These are phyloP conservation scores for Lactifluus volemus DNA, from an alignment of 768 basidiomycete species.

Conservation along the genomic window DNA sequence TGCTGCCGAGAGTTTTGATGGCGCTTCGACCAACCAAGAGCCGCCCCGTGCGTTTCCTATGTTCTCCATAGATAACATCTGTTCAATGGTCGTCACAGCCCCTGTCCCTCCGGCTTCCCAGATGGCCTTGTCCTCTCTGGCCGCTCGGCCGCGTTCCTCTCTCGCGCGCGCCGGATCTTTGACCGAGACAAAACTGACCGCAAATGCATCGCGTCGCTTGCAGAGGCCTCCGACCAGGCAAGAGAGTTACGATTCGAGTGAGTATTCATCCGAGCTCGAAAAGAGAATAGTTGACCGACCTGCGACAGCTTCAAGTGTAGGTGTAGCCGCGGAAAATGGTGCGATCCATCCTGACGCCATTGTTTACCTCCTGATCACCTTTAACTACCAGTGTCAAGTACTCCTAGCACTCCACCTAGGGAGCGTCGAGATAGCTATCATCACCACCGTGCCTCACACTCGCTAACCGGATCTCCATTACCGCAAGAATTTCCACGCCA, in stretches of 20 bases:
- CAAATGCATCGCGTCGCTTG: slow-evolving; percentile 9
- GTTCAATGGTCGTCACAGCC: not conserved
- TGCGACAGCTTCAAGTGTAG: not conserved
- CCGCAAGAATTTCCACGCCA: slow-evolving; percentile 16
- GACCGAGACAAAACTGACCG: slow-evolving; percentile 13
- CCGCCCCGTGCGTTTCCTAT: slow-evolving; percentile 7
- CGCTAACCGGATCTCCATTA: slow-evolving; percentile 16
- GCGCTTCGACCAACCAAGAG: slow-evolving; percentile 8
- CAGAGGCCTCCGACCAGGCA: not conserved
- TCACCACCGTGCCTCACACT: slow-evolving; percentile 20
- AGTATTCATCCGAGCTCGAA: not conserved
- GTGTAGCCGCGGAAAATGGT: slow-evolving; percentile 1
- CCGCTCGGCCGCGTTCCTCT: slow-evolving; percentile 8
- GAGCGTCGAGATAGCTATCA: slow-evolving; percentile 18
- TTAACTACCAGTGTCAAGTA: not conserved
- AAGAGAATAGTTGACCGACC: not conserved
- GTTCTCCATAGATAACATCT: not conserved
- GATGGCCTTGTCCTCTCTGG: slow-evolving; percentile 3
- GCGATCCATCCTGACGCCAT: not conserved
- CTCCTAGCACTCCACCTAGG: slow-evolving; percentile 8
- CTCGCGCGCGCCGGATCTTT: slow-evolving; percentile 17
- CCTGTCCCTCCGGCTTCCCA: slow-evolving; percentile 1
- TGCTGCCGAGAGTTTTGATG: slow-evolving; percentile 15
- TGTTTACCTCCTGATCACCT: not conserved
- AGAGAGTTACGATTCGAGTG: slow-evolving; percentile 10